Base-by-base conservation (phyloP, 2,329 filamentous ascomycete genomes). In the Magnaporthiopsis rhizophila region DNA sequence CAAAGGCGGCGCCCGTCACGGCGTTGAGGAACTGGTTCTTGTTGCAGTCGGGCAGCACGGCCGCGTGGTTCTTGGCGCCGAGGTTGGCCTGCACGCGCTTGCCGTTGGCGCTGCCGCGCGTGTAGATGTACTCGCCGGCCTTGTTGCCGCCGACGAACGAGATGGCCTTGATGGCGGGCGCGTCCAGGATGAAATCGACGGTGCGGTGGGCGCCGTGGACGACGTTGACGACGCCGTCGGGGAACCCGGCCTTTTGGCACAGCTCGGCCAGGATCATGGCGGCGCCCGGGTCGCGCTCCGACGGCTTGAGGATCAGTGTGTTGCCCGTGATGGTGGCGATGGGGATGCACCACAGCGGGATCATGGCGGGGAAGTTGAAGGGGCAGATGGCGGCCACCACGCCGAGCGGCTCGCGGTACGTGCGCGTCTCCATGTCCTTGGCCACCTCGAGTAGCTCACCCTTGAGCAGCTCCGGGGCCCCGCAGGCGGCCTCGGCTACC, bases 281-380 rank as follows among this genome's bases (percentile, higher is more conserved):
- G 12, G 90, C 90, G 66, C 91, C 91, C 11, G 91, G 91, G 71
- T 94, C 91, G 65, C 91, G 86, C 80, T 96, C 91, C 1, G 91
- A 94, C 12, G 91, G 91, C 83, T 96, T 96, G 70, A 96, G 81
- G 69, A 96, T 86, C 65, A 92, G 81, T 18, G 90, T 93, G 80
- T 96, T 96, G 63, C 91, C 91, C 24, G 89, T 92, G 34, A 93
- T 85, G 58, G 90, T 91, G 60, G 91, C 91, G 70, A 95, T 90
- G 56, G 91, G 91, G 67, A 96, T 92, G 66, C 86, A 92, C 91
- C 91, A 96, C n/a, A 96, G 83, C 3, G 91, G 91, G 75, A 96
- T 95, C 91, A 96, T 96, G 70, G 91, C 91, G 58, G 91, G 91
- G 79, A 95, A 95, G 81, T 95, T 95, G 74, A 95, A 95, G 2